Conservation (phyloP, 257 asterid species). For the Jaltomata sinuosa region DNA sequence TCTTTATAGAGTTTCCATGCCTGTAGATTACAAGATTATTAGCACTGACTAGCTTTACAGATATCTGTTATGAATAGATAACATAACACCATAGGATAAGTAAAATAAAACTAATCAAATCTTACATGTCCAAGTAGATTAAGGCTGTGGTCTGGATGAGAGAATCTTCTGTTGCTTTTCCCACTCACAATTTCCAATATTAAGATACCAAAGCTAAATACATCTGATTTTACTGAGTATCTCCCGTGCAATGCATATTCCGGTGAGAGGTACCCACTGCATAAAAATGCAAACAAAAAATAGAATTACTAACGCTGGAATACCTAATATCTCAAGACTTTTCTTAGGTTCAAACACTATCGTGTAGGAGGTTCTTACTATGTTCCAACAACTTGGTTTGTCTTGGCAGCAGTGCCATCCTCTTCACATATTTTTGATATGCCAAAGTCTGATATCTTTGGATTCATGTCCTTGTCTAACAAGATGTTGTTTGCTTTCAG, state of each 20-base stretch:
- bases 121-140: slow-evolving; percentile 23
- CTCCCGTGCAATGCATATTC: slow-evolving; percentile 19
- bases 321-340: neutral
- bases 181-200: slow-evolving; percentile 24
- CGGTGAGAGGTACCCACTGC: slow-evolving; percentile 22
- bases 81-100: neutral
- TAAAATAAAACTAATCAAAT: neutral
- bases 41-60: neutral
- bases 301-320: neutral
- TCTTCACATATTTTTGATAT: slow-evolving; percentile 30
- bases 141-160: slow-evolving; percentile 12
- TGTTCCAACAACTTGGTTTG: slow-evolving; percentile 37
- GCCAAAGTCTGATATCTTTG: slow-evolving; percentile 56
- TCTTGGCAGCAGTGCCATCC: slow-evolving; percentile 28
- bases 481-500: slow-evolving; percentile 47
- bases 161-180: slow-evolving; percentile 13
- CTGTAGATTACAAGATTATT: neutral
- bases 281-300: neutral
- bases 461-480: slow-evolving; percentile 29
- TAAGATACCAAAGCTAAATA: slow-evolving; percentile 23
- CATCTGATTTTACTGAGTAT: slow-evolving; percentile 26
- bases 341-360: neutral
- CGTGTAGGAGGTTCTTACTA: slow-evolving; percentile 17
- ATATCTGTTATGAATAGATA: neutral
- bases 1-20: slow-evolving; percentile 25